These are phyloP conservation scores for Tetracladium marchalianum DNA, from an alignment of 495 filamentous ascomycete genomes.

Conservation along the genomic window DNA sequence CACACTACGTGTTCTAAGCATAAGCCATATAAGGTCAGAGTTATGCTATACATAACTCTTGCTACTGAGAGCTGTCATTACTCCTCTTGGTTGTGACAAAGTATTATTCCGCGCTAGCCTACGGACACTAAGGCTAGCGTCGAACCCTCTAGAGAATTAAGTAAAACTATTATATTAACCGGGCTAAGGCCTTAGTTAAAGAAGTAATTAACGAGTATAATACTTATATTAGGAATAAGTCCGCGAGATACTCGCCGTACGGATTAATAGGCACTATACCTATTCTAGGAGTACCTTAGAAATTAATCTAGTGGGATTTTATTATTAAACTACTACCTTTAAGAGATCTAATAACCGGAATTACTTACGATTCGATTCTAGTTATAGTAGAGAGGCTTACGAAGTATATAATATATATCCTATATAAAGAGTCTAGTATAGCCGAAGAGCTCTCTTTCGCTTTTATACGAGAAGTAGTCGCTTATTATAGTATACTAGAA, in stretches of 20 bases:
- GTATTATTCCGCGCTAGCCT: not conserved
- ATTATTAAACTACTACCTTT: constrained; percentile 1
- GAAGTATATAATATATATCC: constrained; percentile 7
- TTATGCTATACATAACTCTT: too few relatives aligned
- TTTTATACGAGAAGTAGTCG: constrained; percentile 3
- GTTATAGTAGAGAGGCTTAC: too few relatives aligned
- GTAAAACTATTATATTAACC: not conserved
- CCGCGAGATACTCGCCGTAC: not conserved
- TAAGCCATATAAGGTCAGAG: too few relatives aligned
- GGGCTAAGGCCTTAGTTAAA: not conserved
- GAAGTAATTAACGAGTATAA: not conserved
- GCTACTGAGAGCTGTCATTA: too few relatives aligned
- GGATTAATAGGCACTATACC: not conserved
- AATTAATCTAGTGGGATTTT: not conserved
- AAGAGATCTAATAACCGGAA: not conserved
- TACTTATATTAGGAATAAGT: constrained; percentile 2
- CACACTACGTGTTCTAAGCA: too few relatives aligned
- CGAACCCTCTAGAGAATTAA: not conserved
- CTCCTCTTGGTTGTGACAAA: too few relatives aligned
- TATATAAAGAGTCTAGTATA: not conserved
- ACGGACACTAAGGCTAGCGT: not conserved
- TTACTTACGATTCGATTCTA: not conserved
- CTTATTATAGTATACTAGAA: not conserved
- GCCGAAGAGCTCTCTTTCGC: not conserved
- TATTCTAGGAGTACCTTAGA: not conserved